Conservation (phyloP, 495 filamentous ascomycete species). For the Annulohypoxylon moriforme region DNA sequence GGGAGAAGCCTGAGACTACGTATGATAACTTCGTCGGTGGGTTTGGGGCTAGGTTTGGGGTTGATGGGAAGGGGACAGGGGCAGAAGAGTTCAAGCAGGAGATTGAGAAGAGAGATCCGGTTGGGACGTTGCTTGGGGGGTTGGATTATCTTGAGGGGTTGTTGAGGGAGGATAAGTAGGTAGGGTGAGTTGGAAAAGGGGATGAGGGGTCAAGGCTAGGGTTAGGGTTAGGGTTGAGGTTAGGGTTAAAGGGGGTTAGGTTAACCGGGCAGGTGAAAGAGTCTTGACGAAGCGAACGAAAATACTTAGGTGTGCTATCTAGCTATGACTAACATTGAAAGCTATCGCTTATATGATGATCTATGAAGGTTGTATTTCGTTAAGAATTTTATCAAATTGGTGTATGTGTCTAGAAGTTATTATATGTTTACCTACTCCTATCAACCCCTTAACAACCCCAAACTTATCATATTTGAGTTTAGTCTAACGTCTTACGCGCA, state of each 20-base stretch:
- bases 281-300: not conserved
- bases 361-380: no score
- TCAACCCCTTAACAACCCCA: no score
- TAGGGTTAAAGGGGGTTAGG: not conserved
- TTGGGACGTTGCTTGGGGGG: constrained; percentile 31
- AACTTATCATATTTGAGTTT: no score
- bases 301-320: no score
- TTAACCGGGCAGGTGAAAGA: not conserved
- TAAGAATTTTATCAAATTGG: no score
- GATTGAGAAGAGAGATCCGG: constrained; percentile 49
- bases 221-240: not conserved
- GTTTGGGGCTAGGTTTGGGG: constrained; percentile 55
- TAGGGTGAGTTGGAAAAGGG: not conserved
- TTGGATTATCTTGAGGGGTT: constrained; percentile 23
- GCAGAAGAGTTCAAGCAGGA: constrained; percentile 48
- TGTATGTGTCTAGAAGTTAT: no score
- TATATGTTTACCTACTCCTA: no score
- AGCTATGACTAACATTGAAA: no score
- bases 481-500: no score
- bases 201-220: not conserved
- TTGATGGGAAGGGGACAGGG: constrained; percentile 44
- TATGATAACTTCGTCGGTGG: constrained; percentile 60
- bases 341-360: no score
- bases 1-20: constrained; percentile 60
- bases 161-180: constrained; percentile 12